These are phyloP conservation scores for Parsonsia alboflavescens DNA, from an alignment of 257 asterid species.

Conservation along the genomic window DNA sequence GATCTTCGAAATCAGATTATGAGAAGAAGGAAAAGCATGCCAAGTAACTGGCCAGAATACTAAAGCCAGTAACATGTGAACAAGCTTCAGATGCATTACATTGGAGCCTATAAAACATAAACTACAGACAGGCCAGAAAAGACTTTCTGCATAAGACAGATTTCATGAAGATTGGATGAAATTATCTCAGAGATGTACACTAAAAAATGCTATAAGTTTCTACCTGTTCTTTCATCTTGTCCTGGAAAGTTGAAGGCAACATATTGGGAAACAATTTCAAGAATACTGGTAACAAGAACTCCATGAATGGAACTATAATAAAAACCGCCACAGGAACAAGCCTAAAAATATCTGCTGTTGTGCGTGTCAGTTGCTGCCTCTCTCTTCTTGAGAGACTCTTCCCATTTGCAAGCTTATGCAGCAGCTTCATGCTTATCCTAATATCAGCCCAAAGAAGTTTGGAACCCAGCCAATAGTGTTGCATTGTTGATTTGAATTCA, in stretches of 20 bases:
- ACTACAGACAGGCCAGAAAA: background rate
- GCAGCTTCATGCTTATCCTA: slow-evolving; percentile 73
- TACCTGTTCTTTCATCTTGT: slow-evolving; percentile 97
- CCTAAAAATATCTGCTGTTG: slow-evolving; percentile 94
- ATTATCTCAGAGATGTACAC: background rate
- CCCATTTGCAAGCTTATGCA: slow-evolving; percentile 80
- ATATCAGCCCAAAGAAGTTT: slow-evolving; percentile 92
- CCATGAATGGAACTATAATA: slow-evolving; percentile 87
- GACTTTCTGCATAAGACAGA: too few species aligned
- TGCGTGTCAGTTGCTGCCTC: slow-evolving; percentile 91
- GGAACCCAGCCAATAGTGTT: slow-evolving; percentile 85
- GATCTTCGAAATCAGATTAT: background rate
- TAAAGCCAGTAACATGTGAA: background rate
- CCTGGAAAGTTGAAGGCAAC: slow-evolving; percentile 94
- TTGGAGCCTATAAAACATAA: background rate
- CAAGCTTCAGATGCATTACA: background rate
- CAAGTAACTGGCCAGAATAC: background rate
- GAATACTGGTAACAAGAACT: slow-evolving; percentile 78
- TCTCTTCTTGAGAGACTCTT: slow-evolving; percentile 86
- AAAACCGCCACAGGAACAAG: slow-evolving; percentile 94
- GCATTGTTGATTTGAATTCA: slow-evolving; percentile 72
- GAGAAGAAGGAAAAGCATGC: background rate
- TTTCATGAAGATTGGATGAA: background rate
- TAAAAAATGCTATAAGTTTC: background rate
- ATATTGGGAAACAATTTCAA: slow-evolving; percentile 88